Evolutionary conservation across 2,329 filamentous ascomycete genomes (phyloP).

Genomic region (Graphilbum fragrans): DNA sequence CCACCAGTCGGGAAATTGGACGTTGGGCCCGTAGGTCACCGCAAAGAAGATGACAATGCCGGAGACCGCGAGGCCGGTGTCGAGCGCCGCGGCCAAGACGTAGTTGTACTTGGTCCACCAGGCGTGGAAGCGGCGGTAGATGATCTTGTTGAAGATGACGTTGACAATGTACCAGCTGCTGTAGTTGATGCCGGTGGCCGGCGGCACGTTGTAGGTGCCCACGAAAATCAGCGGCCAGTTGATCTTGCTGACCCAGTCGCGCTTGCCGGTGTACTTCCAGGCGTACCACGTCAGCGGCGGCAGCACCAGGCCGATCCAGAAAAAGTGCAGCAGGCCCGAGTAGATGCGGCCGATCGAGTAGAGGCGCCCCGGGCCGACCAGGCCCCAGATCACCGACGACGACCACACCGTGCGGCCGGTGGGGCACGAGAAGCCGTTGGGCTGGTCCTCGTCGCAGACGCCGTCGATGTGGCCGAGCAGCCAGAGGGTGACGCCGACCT

Average conservation of each 20-base stretch:
- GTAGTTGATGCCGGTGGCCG: conserved; percentile 23
- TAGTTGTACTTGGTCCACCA: conserved; percentile 35
- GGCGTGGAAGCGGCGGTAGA: conserved; percentile 27
- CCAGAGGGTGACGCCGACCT: conserved; percentile 22
- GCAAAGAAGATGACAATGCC: conserved; percentile 24
- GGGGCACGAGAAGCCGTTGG: conserved; percentile 35
- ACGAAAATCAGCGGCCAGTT: conserved; percentile 24
- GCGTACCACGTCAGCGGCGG: conserved; percentile 27
- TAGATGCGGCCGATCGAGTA: conserved; percentile 35
- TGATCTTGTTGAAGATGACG: conserved; percentile 29
- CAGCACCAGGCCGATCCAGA: conserved; percentile 32
- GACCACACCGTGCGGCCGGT: conserved; percentile 34
- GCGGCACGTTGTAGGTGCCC: conserved; percentile 25
- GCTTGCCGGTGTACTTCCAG: conserved; percentile 23
- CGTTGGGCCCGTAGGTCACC: conserved; percentile 19
- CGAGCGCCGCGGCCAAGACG: conserved; percentile 20
- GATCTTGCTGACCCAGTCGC: conserved; percentile 20
- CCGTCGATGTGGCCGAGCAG: conserved; percentile 24
- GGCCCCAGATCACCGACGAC: conserved; percentile 36
- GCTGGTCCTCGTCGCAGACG: conserved; percentile 26
- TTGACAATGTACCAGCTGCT: conserved; percentile 29
- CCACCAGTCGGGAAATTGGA: conserved; percentile 22
- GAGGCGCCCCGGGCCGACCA: conserved; percentile 35
- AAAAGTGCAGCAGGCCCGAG: conserved; percentile 33
- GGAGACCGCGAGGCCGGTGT: conserved; percentile 19